Base-by-base conservation (phyloP, 2,329 filamentous ascomycete genomes). In the Trichoderma endophyticum region DNA sequence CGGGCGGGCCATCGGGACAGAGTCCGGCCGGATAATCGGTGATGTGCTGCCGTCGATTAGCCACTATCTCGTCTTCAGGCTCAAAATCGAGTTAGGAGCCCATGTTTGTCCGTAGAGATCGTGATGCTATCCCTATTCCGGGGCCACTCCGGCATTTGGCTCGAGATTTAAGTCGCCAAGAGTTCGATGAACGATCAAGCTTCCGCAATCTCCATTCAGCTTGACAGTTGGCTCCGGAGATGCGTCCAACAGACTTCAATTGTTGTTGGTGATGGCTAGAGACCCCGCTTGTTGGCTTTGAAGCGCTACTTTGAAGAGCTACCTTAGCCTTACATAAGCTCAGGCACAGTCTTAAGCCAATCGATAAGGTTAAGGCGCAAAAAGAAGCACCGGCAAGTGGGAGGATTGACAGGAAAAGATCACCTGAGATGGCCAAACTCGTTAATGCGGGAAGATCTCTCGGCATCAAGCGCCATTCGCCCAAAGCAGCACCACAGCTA, bases 381-480 rank as follows among this genome's bases (percentile, higher is more conserved):
- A 67, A 7, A 43, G 26, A 39, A 2, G 39, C 28, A 32, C 28
- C 39, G 64, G 56, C 39, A 69, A 30, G 65, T 36, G 61, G 30
- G 59, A 66, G n/a, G 51, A 34, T n/a, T 21, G 21, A 12, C 18
- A 48, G 28, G 56, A 28, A 28, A 65, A 26, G 54, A 71, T 71
- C 70, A 60, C 62, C 70, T 64, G 70, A 71, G 54, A 34, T 66
- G 30, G 64, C 30, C n/a, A 36, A 51, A 24, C 30, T 30, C 21
- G 70, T 65, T 43, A 43, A 64, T 59, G 71, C 71, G 66, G 71
- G 59, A 64, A 60, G 71, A 72, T 72, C 71, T 64, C 69, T 72
- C 71, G 71, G 71, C 71, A 72, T 63, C 71, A 62, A 72, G 65
- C 71, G 71, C 60, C 48, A 70, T 70, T 63, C 48, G 59, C 54